Evolutionary conservation across 768 basidiomycete species (phyloP), one percentile per base, ranked within the genome.

Genomic region (Hygrocybe coccinea): DNA sequence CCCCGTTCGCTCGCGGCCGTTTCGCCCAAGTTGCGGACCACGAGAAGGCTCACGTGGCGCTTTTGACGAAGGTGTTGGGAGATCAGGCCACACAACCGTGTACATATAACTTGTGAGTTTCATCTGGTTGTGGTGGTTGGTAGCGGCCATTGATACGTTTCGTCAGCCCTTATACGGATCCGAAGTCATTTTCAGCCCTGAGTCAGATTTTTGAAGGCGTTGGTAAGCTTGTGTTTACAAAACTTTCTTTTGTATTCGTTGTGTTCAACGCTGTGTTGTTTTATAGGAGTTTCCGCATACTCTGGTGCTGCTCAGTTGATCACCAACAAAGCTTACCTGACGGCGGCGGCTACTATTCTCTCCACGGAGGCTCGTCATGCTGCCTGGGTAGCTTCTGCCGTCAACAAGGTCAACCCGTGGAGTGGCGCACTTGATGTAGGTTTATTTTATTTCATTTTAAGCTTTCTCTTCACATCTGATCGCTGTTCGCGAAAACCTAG

Each of bases 301-400:
- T n/a, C 10, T 21, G 15, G 14, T 11, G 50, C 41, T 45, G n/a
- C 14, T 17, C 19, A n/a, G 10, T 41, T n/a, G 15, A n/a, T 22
- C 35, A 8, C 24, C 5, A 9, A 36, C 57, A 62, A 76, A 67
- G 70, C 69, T 24, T 80, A 79, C 64, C 64, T 81, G 17, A 79
- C 79, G 4, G 76, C 78, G 12, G 78, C 81, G 5, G 86, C 76
- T 1, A 77, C 80, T 17, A 87, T 90, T 60, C 72, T 87, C 19
- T 73, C 77, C 24, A 76, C 74, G 46, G 82, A 84, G 66, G 71
- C 79, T 50, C 73, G 80, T 43, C 81, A 83, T 61, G 71, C 75
- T 17, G 69, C 75, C 10, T 84, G 81, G 81, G 60, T 82, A 29
- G 59, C 67, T 51, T 70, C 74, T 12, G 71, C 72, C n/a, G 74